These are phyloP conservation scores for Solanum raphanifolium DNA, from an alignment of 257 asterid species.

Conservation along the genomic window DNA sequence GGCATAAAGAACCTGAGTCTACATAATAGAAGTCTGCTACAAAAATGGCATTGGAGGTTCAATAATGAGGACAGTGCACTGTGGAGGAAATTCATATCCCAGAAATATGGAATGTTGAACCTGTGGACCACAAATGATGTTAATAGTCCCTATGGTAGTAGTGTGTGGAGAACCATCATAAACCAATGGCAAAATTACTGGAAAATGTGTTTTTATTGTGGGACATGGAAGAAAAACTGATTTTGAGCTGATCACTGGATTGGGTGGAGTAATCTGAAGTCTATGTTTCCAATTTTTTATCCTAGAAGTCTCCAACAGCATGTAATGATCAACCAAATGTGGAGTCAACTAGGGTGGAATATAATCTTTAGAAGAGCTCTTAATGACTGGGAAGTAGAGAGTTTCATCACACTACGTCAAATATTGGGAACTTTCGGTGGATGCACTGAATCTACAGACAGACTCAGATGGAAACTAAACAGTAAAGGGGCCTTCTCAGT, in stretches of 20 bases:
- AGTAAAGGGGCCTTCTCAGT: neutral
- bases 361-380: neutral
- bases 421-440: neutral
- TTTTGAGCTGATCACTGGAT: neutral
- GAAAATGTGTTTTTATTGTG: neutral
- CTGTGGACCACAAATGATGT: neutral
- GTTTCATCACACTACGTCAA: neutral
- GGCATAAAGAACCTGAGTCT: neutral
- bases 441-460: neutral
- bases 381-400: neutral
- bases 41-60: neutral
- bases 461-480: neutral
- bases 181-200: neutral
- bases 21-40: neutral
- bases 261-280: neutral
- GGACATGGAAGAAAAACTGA: neutral
- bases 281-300: neutral
- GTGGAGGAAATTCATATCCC: neutral
- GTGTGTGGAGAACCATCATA: neutral
- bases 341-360: neutral
- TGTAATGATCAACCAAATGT: neutral
- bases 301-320: neutral
- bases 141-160: neutral
- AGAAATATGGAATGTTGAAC: neutral
- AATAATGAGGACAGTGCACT: neutral